Base-by-base conservation (phyloP, 495 filamentous ascomycete genomes). In the Hyphodiscus hymeniophilus region DNA sequence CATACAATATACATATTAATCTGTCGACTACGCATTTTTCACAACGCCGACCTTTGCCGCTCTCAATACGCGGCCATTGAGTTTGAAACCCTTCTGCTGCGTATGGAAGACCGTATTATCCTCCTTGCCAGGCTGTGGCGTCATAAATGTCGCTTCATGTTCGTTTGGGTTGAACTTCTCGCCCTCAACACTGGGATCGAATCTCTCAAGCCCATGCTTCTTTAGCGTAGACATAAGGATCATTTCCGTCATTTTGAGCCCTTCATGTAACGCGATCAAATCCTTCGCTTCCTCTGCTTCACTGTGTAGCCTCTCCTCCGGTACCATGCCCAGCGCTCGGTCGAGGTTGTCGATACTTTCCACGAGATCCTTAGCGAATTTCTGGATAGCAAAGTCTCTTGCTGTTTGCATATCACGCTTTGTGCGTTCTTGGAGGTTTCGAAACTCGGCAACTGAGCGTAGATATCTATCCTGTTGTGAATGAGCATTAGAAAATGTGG, bases 291-390 rank as follows among this genome's bases (percentile, higher is more conserved):
- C 58, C 46, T 79, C 70, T 39, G 68, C 66, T 43, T 77, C 69
- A 51, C 75, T 70, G 11, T 66, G 36, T 52, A 94, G 75, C 65
- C 83, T 82, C 21, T 86, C 82, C 35, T 75, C 60, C 34, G 88
- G 81, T 44, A 96, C 92, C 46, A 80, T 84, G 41, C 70, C 56
- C 32, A 98, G 76, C 39, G 92, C 92, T 51, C 89, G 87, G 66
- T 98, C 92, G 42, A 98, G 81, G 74, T 96, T 98, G 72, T 98
- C 92, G 63, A 98, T 81, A 59, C 75, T 82, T 57, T 97, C 92
- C 44, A 98, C 76, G 33, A 98, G 82, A 67, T 98, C 92, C 62
- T 84, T 81, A 60, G 91, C 88, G 69, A 98, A 98, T 45, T 81
- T 78, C 64, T 95, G 87, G 63, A 98, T 89, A 48, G 94, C 94